Conservation (phyloP, 257 asterid genomes). For the Rhazya stricta region DNA sequence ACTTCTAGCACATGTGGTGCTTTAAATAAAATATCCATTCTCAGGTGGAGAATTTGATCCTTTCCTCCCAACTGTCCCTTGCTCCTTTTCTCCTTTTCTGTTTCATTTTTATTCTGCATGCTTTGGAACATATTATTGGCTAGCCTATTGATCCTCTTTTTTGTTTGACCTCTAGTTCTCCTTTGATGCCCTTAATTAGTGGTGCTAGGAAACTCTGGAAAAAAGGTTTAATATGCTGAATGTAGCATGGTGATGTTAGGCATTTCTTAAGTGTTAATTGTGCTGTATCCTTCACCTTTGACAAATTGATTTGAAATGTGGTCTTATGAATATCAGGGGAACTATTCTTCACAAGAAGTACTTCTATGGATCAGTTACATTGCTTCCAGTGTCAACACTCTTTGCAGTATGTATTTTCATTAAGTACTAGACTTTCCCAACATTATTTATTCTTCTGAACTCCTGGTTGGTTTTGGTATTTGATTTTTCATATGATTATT, state of each 20-base stretch:
- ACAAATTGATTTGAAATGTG: conserved; percentile 15
- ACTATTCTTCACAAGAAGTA: conserved; percentile 70
- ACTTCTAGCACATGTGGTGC: background rate
- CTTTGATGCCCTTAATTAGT: background rate
- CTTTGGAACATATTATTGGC: background rate
- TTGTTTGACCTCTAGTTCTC: background rate
- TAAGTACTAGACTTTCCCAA: background rate
- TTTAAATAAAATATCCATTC: background rate
- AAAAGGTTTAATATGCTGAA: background rate
- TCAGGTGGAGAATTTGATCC: background rate
- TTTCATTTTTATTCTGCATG: background rate
- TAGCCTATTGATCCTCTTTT: background rate
- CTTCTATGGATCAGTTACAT: conserved; percentile 68
- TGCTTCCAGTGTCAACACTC: conserved; percentile 80
- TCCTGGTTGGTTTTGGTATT: background rate
- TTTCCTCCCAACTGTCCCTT: background rate
- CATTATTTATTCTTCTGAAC: background rate
- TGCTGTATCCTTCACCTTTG: background rate
- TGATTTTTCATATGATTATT: background rate
- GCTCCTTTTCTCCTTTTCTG: background rate
- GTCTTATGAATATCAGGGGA: conserved; percentile 54
- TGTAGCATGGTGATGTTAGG: background rate
- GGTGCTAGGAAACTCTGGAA: background rate
- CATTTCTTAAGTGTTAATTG: background rate
- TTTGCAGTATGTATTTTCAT: conserved; percentile 48